Evolutionary conservation across 768 basidiomycete genomes (phyloP), one percentile per base, ranked within the genome.

Genomic region (Amanita brunnescens): DNA sequence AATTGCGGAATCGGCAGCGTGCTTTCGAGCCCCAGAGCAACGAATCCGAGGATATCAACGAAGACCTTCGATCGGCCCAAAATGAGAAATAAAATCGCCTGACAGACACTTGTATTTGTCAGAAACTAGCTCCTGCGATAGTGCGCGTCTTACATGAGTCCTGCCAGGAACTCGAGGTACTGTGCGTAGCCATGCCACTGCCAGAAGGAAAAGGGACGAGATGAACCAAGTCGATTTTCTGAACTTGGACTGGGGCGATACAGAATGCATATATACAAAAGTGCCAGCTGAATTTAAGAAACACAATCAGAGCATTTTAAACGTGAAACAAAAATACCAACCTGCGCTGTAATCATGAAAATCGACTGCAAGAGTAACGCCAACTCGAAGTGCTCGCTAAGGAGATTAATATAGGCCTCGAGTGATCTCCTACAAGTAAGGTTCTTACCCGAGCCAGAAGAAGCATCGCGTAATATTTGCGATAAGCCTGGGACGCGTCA

Each of bases 381-480:
- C 41, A 76, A 66, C 68, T 91, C 90, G 64, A 90, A 92, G 47
- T 61, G 85, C 34, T 83, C 71, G 50, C 76, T 79, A 55, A 16
- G 23, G 37, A 7, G 34, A 7, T 16, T n/a, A 20, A 51, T 33
- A 51, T 53, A 26, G 24, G 18, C 34, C 55, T 14, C 56, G 33
- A 20, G 13, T 21, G n/a, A 24, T 23, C 33, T 14, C 8, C 26
- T 37, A 38, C 5, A 10, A 37, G 16, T 2, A 10, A 24, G 40
- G 42, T 56, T 18, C 67, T 24, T 55, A 76, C 74, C 90, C 90
- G 32, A 92, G 68, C 90, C 90, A 92, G 68, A 91, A 92, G 73
- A 91, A 92, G 65, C 90, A 92, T 60, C 90, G 76, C 21, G 85
- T 85, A 48, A 91, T 89, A 65, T 92, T 92, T 45, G 89, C 87